Evolutionary conservation across 2,329 filamentous ascomycete genomes (phyloP), one percentile per base, ranked within the genome.

Genomic region (Trichoderma asperellum): DNA sequence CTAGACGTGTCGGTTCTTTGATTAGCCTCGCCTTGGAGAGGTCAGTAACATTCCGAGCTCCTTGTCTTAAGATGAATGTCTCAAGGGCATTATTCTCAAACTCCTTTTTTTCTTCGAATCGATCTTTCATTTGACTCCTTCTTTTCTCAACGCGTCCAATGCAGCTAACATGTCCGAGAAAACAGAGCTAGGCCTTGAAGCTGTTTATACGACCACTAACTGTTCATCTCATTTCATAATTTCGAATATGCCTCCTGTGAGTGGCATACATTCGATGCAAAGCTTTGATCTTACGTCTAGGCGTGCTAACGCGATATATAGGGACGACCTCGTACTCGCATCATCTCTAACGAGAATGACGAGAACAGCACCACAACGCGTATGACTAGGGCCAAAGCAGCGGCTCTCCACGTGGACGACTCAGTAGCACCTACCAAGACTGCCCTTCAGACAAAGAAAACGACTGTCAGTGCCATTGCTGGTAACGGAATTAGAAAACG

Each of bases 321-420:
- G 69, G 69, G 69, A 68, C 69, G 69, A 35, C 66, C 69, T 27
- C 88, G 91, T 81, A 87, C 89, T 79, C 91, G 94, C 82, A 87
- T 89, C 79, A 87, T 91, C 76, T 91, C 91, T 73, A 96, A 96
- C 81, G 94, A 97, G 85, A 97, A 97, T 79, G 95, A 97, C 80
- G 96, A 97, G 85, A 97, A 97, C 80, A 87, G 82, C 73, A 83
- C 85, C 70, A 89, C 92, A 71, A 93, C 92, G 82, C 93, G 94
- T 83, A 84, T 97, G 79, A 98, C 96, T 76, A 89, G 96, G 83
- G 94, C 96, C 74, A 97, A 98, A 84, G 90, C 94, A 64, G 93
- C 93, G 70, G 91, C 92, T 59, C 85, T 87, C 87, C 85, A 83
- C 77, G 87, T 85, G 74, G 90, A 91, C 74, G 91, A 91, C 75